A percentile compares a stretch with the other conserved stretches of the same genome.
phyloP scores from a whole-genome alignment of 2,329 filamentous ascomycete species.

The Chaetomiaceae sp. region DNA sequence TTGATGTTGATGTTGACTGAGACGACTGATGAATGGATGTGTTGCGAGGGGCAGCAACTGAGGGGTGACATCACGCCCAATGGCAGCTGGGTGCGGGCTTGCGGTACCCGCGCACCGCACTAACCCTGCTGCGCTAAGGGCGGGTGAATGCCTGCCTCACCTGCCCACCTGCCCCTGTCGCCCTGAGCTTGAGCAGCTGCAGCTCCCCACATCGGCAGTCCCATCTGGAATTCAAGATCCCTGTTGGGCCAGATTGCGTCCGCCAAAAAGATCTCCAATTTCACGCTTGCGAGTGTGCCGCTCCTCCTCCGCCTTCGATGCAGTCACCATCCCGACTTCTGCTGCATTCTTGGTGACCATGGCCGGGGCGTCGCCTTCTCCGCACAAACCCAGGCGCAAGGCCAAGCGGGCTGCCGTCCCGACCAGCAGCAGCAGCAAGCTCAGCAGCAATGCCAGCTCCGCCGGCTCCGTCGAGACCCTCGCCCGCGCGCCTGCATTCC shows the following conservation, averaged over 20 bases:
- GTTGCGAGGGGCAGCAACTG: too few species aligned
- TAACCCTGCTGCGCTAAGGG: too few species aligned
- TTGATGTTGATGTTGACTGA: too few species aligned
- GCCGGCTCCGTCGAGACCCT: constrained; percentile 40
- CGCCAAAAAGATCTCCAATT: constrained; percentile 6
- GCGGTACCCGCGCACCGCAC: too few species aligned
- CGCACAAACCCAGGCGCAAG: constrained; percentile 56
- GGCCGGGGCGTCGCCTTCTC: constrained; percentile 44
- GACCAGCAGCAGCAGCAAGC: constrained; percentile 21
- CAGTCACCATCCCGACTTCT: constrained; percentile 9
- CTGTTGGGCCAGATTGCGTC: neutral
- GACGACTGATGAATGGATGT: too few species aligned
- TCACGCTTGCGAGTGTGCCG: neutral
- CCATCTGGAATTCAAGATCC: too few species aligned
- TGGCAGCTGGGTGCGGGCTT: too few species aligned
- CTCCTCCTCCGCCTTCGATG: constrained; percentile 20
- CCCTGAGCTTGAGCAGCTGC: too few species aligned
- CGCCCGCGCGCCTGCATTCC: constrained; percentile 66
- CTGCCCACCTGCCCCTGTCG: too few species aligned
- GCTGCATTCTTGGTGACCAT: constrained; percentile 35
- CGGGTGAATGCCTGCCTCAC: too few species aligned
- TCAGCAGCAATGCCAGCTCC: constrained; percentile 22
- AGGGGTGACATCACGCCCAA: too few species aligned
- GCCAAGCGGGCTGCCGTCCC: constrained; percentile 44
- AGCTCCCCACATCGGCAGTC: too few species aligned